Evolutionary conservation across 176 grass and related monocot genomes (phyloP), one percentile per base, ranked within the genome.

Genomic region (Poa pratensis): DNA sequence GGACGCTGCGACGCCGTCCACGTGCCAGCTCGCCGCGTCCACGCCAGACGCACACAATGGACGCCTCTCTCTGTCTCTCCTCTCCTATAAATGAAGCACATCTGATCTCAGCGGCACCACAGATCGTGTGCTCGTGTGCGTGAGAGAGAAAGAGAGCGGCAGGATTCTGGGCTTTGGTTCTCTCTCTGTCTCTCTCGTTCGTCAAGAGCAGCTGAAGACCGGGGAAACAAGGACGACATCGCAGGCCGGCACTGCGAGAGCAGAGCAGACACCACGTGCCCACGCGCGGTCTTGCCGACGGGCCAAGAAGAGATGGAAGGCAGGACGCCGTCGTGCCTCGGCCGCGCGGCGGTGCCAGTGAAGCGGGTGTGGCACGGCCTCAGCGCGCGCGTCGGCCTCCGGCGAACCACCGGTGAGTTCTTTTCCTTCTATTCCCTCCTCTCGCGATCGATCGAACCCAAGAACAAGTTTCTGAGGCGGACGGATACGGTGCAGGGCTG

Each of bases 311-410:
- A 67, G 14, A 37, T 67, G 3, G n/a, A 68, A 12, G 50, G 60
- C 22, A 48, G 24, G 35, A 86, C 79, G 82, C 69, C 61, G 27
- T 65, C 77, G 42, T 83, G 83, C 79, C 82, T 85, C 49, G 78
- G 77, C 23, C 55, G 79, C 2, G 86, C 72, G 70, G 74, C 75
- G 73, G 88, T 89, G 80, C 87, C 89, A 30, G 68, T 85, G 69
- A 85, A 82, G 61, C 86, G 84, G 14, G 86, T 91, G 13, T 89
- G 84, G 81, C 73, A 78, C 13, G 70, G 87, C 27, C 37, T 91
- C 5, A 65, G 83, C 28, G 40, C 83, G 6, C 89, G 92, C 26
- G 28, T 94, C 61, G 60, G 88, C 7, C 80, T 81, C 75, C 86
- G 86, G 18, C 87, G 84, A 69, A 65, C 83, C 24, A 76, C 75